Evolutionary conservation across 768 basidiomycete species (phyloP), one percentile per base, ranked within the genome.

Genomic region (Mycena maculata): DNA sequence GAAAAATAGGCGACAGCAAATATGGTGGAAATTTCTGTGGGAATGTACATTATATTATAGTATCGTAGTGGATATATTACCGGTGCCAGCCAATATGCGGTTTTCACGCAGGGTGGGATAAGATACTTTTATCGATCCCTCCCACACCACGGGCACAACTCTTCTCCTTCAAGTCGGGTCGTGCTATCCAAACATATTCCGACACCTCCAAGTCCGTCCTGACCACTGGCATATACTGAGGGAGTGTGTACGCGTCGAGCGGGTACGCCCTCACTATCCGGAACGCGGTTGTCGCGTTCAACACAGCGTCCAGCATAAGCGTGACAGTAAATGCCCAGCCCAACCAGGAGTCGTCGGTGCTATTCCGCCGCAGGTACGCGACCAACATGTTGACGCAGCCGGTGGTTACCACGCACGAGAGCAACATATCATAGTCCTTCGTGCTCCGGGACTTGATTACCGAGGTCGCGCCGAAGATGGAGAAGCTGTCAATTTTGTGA

Each of bases 331-430:
- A 67, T 33, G 33, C 41, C 45, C 41, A 39, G 6, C 55, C 60
- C 25, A 67, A 52, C 66, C 66, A 67, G 7, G 47, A 33, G 27
- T 52, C 66, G 7, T n/a, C 18, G 50, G 33, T 13, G 33, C 20
- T 52, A 54, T 57, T 49, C 3, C 41, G 45, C 7, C 60, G 55
- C 47, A 67, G 12, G 54, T 67, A 67, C 23, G 66, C 60, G 13
- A 55, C 54, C 1, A 67, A 4, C 22, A 62, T 36, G 55, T 67
- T 67, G 23, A 63, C 20, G 27, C 38, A 52, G n/a, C 60, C 66
- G 7, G 60, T 62, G 20, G 22, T 27, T 22, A 52, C 4, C 2
- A 67, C 55, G 18, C 60, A 67, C 20, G 31, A 39, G 41, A 67
- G 47, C 18, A 67, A n/a, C 50, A 33, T n/a, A 60, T 63, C 53